A percentile compares a stretch with the other conserved stretches of the same genome.
These are phyloP conservation scores for Arachis hypogaea DNA, from an alignment of 306 rosid species.

Conservation along the genomic window DNA sequence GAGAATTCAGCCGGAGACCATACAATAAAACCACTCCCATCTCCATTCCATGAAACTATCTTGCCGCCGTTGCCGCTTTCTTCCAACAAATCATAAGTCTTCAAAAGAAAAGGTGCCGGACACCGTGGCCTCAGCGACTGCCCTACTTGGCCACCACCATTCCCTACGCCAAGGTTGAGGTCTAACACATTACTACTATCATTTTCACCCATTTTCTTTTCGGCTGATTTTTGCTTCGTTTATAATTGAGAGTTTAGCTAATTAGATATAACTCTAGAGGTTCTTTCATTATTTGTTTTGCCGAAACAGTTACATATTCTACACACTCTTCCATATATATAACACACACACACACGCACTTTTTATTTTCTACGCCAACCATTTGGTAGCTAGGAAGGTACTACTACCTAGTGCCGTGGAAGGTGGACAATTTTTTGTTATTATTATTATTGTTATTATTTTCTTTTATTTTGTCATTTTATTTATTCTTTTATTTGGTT, in stretches of 20 bases:
- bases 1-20: constrained; percentile 90
- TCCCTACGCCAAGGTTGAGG: constrained; percentile 32
- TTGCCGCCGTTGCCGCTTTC: constrained; percentile 43
- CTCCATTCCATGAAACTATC: constrained; percentile 72
- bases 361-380: background rate
- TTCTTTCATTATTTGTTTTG: constrained; percentile 18
- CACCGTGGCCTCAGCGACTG: constrained; percentile 52
- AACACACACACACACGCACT: background rate
- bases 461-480: background rate
- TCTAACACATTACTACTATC: constrained; percentile 24
- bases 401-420: constrained; percentile 43
- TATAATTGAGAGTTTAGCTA: background rate
- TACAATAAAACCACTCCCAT: constrained; percentile 75
- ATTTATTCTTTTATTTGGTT: background rate
- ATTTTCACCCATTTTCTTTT: too few species aligned
- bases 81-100: constrained; percentile 75
- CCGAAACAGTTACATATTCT: constrained; percentile 43
- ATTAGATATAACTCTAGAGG: background rate
- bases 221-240: constrained; percentile 26
- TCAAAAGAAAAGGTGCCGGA: constrained; percentile 73
- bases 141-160: background rate
- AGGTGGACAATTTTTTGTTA: background rate
- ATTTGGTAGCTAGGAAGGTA: constrained; percentile 43
- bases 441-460: background rate
- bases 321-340: constrained; percentile 28